Base-by-base conservation (phyloP, 495 filamentous ascomycete species). In the Lepraria neglecta region DNA sequence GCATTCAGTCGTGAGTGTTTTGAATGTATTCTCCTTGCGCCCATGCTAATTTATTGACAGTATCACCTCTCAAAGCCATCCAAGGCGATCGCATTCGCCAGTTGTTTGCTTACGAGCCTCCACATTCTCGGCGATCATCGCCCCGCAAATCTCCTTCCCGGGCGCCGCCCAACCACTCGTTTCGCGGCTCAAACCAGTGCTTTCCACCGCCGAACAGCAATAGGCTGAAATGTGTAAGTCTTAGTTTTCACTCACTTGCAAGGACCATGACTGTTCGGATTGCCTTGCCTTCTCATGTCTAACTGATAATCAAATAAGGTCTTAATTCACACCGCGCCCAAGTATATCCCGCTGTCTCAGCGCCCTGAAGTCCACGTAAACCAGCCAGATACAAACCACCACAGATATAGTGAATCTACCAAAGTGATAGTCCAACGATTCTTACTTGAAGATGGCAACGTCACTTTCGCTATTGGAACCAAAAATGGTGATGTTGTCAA, bases 401-500 rank as follows among this genome's bases (percentile, higher is more conserved):
- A 28, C 14, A 9, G 3, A 19, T 33, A 44, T 11, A 61, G 38
- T 5, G 31, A 48, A 59, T 42, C 47, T 24, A 19, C 19, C 24
- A 62, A 59, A 35, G 48, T 60, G 0, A 44, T 66, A 3, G 3
- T 59, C 10, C 44, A 28, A 19, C 40, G 64, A 0, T 59, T 27
- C n/a, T 15, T 57, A 48, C 50, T 61, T 19, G 47, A 33, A n/a
- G 53, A 66, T 45, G 64, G 59, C 1, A 51, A 44, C 12, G 21
- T 59, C 21, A 35, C 33, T 15, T 66, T 66, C 30, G 30, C 35
- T 3, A 10, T 66, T 6, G 64, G 64, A 17, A 59, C 55, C 0
- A 15, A 50, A 19, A 50, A n/a, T 2, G 50, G 43, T 10, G 42
- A 43, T n/a, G 21, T 46, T 2, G 38, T 50, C 7, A 56, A 30